Evolutionary conservation across 2,329 filamentous ascomycete genomes (phyloP).

Genomic region (Curvularia hawaiiensis): DNA sequence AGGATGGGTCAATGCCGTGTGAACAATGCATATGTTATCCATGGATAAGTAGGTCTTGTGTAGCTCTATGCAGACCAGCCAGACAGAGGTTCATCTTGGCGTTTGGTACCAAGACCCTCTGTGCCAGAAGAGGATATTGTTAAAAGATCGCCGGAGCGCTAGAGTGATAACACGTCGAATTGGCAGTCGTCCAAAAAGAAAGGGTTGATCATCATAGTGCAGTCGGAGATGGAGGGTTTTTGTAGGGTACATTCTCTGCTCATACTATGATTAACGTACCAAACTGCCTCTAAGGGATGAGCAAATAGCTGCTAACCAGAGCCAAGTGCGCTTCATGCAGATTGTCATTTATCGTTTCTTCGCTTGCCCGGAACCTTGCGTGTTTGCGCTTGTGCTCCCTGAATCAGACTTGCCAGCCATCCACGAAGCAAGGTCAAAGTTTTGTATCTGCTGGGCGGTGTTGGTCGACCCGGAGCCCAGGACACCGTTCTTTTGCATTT

Average conservation of each 20-base stretch:
- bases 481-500: constrained; percentile 78
- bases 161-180: neutral
- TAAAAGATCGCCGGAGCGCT: neutral
- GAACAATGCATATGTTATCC: neutral
- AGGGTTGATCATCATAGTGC: neutral
- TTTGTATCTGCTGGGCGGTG: constrained; percentile 60
- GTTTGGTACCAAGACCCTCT: neutral
- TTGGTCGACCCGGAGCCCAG: constrained; percentile 52
- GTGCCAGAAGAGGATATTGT: neutral
- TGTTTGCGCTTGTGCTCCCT: constrained; percentile 25
- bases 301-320: neutral
- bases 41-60: neutral
- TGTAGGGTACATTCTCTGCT: constrained; percentile 4
- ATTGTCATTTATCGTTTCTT: constrained; percentile 25
- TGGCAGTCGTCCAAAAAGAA: neutral
- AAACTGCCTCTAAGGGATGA: neutral
- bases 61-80: neutral
- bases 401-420: constrained; percentile 62
- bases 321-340: neutral
- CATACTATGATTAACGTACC: neutral
- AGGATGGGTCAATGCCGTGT: neutral
- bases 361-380: constrained; percentile 34
- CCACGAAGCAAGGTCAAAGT: constrained; percentile 72
- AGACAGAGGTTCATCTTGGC: neutral
- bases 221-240: neutral